A percentile compares a stretch with the other conserved stretches of the same genome.
These are phyloP conservation scores for Xylaria castorea DNA, from an alignment of 495 filamentous ascomycete genomes.

Conservation along the genomic window DNA sequence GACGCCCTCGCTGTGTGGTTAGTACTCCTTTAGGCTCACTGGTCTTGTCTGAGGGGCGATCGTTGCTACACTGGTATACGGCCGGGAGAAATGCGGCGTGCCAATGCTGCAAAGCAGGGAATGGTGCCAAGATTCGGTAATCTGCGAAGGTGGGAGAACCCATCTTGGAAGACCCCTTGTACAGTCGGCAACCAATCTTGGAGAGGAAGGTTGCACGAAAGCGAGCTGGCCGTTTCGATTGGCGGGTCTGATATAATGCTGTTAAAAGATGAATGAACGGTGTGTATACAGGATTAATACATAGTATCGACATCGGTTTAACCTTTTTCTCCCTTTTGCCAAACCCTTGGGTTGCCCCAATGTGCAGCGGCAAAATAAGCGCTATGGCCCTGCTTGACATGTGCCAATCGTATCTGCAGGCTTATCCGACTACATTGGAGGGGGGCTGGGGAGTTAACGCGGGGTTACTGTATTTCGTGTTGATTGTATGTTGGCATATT, in stretches of 20 bases:
- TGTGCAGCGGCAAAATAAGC: slow-evolving; percentile 17
- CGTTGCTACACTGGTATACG: neutral
- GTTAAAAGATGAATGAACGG: neutral
- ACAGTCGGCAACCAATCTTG: slow-evolving; percentile 3
- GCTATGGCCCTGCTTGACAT: neutral
- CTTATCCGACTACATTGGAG: slow-evolving; percentile 10
- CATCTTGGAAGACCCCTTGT: slow-evolving; percentile 19
- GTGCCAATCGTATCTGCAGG: slow-evolving; percentile 17
- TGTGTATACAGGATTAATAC: neutral
- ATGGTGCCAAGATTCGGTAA: slow-evolving; percentile 21
- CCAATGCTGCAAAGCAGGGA: slow-evolving; percentile 12
- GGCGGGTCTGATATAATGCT: neutral
- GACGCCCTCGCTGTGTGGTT: neutral
- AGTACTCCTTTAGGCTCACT: neutral
- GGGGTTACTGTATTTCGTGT: slow-evolving; percentile 25
- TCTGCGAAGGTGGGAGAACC: slow-evolving; percentile 2
- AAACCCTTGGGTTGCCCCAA: slow-evolving; percentile 11
- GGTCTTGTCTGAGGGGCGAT: neutral
- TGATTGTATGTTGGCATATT: neutral
- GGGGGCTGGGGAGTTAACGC: slow-evolving; percentile 19
- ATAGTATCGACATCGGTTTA: neutral
- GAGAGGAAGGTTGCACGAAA: slow-evolving; percentile 6
- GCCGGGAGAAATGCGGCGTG: neutral
- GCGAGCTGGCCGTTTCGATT: neutral
- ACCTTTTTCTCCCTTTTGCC: neutral